A percentile compares a stretch with the other conserved stretches of the same genome.
Evolutionary conservation across 2,329 filamentous ascomycete species (phyloP).

Genomic region (Fusarium siculi): DNA sequence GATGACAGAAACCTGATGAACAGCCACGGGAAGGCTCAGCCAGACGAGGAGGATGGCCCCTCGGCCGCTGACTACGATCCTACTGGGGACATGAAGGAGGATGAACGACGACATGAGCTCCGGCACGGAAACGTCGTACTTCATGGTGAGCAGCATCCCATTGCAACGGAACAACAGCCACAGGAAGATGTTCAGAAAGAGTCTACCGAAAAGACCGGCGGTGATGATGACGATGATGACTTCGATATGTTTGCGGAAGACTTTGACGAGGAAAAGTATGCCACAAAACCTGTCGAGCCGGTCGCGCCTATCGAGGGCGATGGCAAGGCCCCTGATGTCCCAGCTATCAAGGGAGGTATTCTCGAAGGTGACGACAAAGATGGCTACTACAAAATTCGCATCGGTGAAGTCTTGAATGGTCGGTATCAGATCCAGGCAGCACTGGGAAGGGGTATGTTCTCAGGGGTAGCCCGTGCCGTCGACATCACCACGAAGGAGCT

Average conservation of each 20-base stretch:
- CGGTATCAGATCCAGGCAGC: slow-evolving; percentile 90
- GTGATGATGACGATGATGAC: slow-evolving; percentile 63
- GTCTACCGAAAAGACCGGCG: slow-evolving; percentile 39
- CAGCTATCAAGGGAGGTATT: slow-evolving; percentile 76
- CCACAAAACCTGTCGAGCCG: slow-evolving; percentile 57
- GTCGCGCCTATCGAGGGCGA: slow-evolving; percentile 53
- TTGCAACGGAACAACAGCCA: slow-evolving; percentile 41
- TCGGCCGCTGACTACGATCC: slow-evolving; percentile 96
- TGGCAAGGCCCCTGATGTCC: slow-evolving; percentile 60
- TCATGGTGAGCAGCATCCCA: slow-evolving; percentile 55
- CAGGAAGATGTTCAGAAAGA: slow-evolving; percentile 42
- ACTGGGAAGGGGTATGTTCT: slow-evolving; percentile 95
- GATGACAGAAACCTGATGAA: slow-evolving; percentile 77
- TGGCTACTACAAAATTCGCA: slow-evolving; percentile 95
- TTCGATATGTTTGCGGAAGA: slow-evolving; percentile 93
- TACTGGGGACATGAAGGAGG: slow-evolving; percentile 87
- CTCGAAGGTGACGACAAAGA: slow-evolving; percentile 94
- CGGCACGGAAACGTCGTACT: slow-evolving; percentile 67
- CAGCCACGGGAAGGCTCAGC: slow-evolving; percentile 57
- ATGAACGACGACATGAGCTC: slow-evolving; percentile 75
- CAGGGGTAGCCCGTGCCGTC: slow-evolving; percentile 88
- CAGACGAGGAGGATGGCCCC: slow-evolving; percentile 72
- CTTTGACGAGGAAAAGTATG: slow-evolving; percentile 74
- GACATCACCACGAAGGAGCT: slow-evolving; percentile 78
- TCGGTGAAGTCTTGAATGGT: slow-evolving; percentile 88